Evolutionary conservation across 176 grass and related monocot genomes (phyloP).

Genomic region (Cymbopogon citratus): DNA sequence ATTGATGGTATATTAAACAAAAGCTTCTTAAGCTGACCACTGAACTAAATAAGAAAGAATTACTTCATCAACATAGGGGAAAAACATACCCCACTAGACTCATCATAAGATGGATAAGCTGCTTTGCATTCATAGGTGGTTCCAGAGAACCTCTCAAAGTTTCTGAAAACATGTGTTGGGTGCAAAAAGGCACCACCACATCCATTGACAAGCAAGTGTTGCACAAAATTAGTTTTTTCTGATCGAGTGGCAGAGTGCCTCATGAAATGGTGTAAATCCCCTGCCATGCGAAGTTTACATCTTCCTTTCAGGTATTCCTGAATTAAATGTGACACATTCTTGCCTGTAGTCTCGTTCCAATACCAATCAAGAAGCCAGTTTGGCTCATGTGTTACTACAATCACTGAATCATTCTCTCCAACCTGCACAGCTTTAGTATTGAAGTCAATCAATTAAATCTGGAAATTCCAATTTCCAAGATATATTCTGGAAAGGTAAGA

Average conservation of each 20-base stretch:
- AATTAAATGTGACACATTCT: slow-evolving; percentile 83
- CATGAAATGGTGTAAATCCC: slow-evolving; percentile 97
- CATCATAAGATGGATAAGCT: slow-evolving; percentile 75
- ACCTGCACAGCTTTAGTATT: slow-evolving; percentile 59
- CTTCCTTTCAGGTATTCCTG: slow-evolving; percentile 76
- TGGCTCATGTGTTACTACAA: slow-evolving; percentile 85
- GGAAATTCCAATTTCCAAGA: slow-evolving; percentile 15
- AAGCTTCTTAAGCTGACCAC: background rate
- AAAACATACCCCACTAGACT: slow-evolving; percentile 74
- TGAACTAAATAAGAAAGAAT: slow-evolving; percentile 15
- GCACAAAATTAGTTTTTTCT: slow-evolving; percentile 54
- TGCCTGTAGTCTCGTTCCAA: slow-evolving; percentile 80
- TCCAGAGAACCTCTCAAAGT: slow-evolving; percentile 64
- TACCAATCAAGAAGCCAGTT: slow-evolving; percentile 99
- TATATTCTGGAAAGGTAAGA: slow-evolving; percentile 20
- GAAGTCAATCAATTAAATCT: slow-evolving; percentile 41
- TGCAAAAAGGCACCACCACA: slow-evolving; percentile 97
- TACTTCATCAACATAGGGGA: background rate
- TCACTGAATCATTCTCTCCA: slow-evolving; percentile 75
- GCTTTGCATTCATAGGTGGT: slow-evolving; percentile 79
- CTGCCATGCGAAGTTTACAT: slow-evolving; percentile 91
- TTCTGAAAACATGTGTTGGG: slow-evolving; percentile 91
- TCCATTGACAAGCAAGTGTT: slow-evolving; percentile 91
- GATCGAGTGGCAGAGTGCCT: slow-evolving; percentile 61
- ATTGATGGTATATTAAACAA: slow-evolving; percentile 10